Conservation (phyloP, 164 flowering plant genomes). For the Houttuynia cordata region DNA sequence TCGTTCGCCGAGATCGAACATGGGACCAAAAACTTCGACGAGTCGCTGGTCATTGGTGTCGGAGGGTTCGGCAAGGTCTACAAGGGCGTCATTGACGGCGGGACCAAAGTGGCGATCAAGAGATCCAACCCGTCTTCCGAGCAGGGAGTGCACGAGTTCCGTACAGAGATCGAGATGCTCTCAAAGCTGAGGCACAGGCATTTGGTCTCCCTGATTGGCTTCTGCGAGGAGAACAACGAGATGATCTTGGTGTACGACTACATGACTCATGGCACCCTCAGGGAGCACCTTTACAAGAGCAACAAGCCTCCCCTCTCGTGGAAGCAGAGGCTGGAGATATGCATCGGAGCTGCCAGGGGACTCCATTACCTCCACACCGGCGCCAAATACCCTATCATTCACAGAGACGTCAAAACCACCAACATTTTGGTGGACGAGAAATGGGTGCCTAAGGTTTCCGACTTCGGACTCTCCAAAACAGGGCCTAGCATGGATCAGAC, state of each 20-base stretch:
- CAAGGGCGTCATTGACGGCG: constrained; percentile 41
- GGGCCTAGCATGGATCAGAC: constrained; percentile 10
- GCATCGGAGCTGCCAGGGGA: constrained; percentile 16
- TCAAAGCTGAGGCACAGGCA: constrained; percentile 15
- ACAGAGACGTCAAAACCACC: constrained; percentile 16
- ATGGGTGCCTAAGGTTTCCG: constrained; percentile 15
- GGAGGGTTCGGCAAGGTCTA: constrained; percentile 73
- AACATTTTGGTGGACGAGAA: constrained; percentile 14
- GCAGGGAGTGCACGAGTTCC: constrained; percentile 52
- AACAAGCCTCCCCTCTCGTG: constrained; percentile 12
- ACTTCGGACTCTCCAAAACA: constrained; percentile 14
- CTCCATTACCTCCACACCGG: constrained; percentile 18
- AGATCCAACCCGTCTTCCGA: constrained; percentile 61
- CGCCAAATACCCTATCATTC: constrained; percentile 13
- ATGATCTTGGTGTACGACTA: constrained; percentile 23
- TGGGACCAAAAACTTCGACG: constrained; percentile 43
- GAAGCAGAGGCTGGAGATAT: constrained; percentile 14
- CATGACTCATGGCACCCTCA: constrained; percentile 20
- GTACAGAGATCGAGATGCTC: constrained; percentile 32
- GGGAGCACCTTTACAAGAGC: constrained; percentile 17
- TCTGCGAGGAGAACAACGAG: constrained; percentile 14
- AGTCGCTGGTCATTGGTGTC: constrained; percentile 47
- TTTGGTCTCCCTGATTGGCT: constrained; percentile 13
- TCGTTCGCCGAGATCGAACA: constrained; percentile 33
- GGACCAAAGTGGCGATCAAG: constrained; percentile 46